Percentiles rank a stretch among this genome's conserved stretches.
phyloP scores from a whole-genome alignment of 169 alveolate species.

The Plasmodium reichenowi region DNA sequence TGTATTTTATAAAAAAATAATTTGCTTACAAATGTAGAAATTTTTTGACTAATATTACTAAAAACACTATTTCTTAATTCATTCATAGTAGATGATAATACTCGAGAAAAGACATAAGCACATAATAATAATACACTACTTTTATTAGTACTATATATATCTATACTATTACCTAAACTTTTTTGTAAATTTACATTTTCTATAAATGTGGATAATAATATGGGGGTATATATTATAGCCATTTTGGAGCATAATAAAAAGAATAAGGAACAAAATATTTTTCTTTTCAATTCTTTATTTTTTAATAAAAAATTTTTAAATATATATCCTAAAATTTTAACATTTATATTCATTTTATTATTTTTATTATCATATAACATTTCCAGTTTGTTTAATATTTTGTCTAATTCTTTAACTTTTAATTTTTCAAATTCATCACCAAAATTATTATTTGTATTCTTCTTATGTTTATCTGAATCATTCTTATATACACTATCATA shows the following conservation, averaged over 20 bases:
- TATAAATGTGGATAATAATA: constrained; percentile 63
- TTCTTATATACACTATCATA: not conserved
- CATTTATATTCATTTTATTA: constrained; percentile 53
- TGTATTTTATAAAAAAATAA: constrained; percentile 85
- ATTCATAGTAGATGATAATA: constrained; percentile 74
- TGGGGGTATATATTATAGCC: constrained; percentile 66
- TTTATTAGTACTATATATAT: not conserved
- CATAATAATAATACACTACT: constrained; percentile 36
- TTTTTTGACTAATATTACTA: constrained; percentile 83
- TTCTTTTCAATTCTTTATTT: constrained; percentile 65
- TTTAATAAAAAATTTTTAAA: constrained; percentile 72
- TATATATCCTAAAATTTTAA: constrained; percentile 66
- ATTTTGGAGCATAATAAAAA: constrained; percentile 73
- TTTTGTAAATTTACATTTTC: constrained; percentile 75
- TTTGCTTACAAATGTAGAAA: constrained; percentile 81
- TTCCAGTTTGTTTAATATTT: constrained; percentile 27
- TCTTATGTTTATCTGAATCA: not conserved
- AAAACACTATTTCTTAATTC: constrained; percentile 85
- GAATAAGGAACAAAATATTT: constrained; percentile 60
- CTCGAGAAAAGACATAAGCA: constrained; percentile 59
- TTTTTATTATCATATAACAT: constrained; percentile 36
- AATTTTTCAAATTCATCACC: constrained; percentile 11
- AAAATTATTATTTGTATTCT: not conserved
- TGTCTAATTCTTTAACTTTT: constrained; percentile 50
- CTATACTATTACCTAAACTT: constrained; percentile 1